Base-by-base conservation (phyloP, 164 flowering plant species). In the Piper betle region DNA sequence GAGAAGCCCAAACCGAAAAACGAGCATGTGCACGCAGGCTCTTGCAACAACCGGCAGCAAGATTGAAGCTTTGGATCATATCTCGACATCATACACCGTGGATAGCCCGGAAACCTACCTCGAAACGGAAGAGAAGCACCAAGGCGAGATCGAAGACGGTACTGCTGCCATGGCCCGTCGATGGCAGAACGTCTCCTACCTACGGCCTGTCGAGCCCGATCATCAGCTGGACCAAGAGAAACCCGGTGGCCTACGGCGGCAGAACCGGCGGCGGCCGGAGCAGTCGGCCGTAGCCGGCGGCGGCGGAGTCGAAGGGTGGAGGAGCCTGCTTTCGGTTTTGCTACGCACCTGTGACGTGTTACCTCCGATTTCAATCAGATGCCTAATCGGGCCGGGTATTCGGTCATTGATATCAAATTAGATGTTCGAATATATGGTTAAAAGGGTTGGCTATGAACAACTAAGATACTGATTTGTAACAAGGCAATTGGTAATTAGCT, bases 61-160 rank as follows among this genome's bases (percentile, higher is more conserved):
- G 13, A 43, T 57, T 57, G 20, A 48, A 50, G 11, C 61, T 64
- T 57, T 57, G 38, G 37, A 58, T 46, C 67, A 58, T 64, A 48
- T 48, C 67, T 46, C 18, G 4, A n/a, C 48, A 48, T 58, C 15
- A 15, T 46, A 46, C 50, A 46, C 10, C 6, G 11, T 10, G 50
- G 50, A 12, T 46, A 10, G 50, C 6, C 50, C 50, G 15, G 7
- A 15, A 46, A 46, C 50, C 50, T 46, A 46, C 50, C 50, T 46
- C 50, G 15, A 15, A 46, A 25, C 1, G 33, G 33, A 25, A 25
- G 33, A 25, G 33, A 25, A 25, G 33, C 9, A 15, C 50, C 9
- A 15, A 46, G 3, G 50, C 50, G 15, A 15, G 46, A 11, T 0
- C 7, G 46, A 42, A 42, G 7, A 1, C 46, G 46, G 33, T 2